Evolutionary conservation across 306 rosid genomes (phyloP), one percentile per base, ranked within the genome.

Genomic region (Coriaria nepalensis): DNA sequence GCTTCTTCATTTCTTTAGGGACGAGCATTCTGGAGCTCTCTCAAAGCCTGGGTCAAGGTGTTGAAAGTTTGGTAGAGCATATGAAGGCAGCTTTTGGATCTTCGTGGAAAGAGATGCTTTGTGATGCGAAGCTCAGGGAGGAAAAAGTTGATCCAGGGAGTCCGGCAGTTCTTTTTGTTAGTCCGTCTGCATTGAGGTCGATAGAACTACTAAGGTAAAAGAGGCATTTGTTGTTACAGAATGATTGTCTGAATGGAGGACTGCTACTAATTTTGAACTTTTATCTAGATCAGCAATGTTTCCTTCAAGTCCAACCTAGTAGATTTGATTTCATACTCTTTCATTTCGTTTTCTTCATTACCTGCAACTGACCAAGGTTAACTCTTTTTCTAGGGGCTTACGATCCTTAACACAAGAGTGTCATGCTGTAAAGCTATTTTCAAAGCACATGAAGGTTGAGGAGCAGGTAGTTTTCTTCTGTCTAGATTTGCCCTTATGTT

Each of bases 391-490:
- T 10, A 86, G 93, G 66, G 90, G 92, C 11, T 66, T 90, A 38
- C 82, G 78, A 8, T 68, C 86, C 2, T 33, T 90, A 15, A 84
- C 97, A 5, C 59, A 67, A 60, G 74, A 76, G 37, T 90, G 97
- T 46, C 83, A 37, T 43, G 76, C 93, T 5, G 84, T 49, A 0
- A 90, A 90, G 76, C 70, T 90, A 12, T 90, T 90, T 62, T 73
- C 97, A 7, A 90, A 90, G 77, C 97, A 90, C 63, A 73, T 90
- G 77, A 90, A 90, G 65, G 53, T 84, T 50, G 73, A 81, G 47
- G 80, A 84, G 50, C 97, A 88, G 90, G 97, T 81, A 59, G 34
- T 6, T 55, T 0, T 32, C 15, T 14, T 35, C 32, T 12, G 20
- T n/a, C n/a, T n/a, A n/a, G n/a, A n/a, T n/a, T n/a, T n/a, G n/a